Evolutionary conservation across 176 grass and related monocot species (phyloP), one percentile per base, ranked within the genome.

Genomic region (Tuctoria greenei): DNA sequence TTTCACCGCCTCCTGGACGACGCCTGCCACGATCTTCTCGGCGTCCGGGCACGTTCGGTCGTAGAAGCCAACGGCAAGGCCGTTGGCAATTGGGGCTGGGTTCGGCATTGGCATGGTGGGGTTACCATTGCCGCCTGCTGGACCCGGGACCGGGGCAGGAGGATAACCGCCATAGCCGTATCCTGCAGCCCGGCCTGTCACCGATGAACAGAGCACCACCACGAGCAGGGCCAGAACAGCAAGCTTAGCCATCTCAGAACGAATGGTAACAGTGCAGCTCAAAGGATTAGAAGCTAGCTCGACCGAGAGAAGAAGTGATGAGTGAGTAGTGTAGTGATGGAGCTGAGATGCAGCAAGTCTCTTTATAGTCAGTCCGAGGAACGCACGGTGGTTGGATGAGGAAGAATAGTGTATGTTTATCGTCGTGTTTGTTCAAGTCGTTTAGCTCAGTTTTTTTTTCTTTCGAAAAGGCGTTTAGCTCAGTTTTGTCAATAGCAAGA

Each of bases 41-140:
- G n/a, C n/a, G n/a, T n/a, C n/a, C n/a, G n/a, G n/a, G n/a, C 2
- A 90, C 25, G 14, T 66, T 7, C 15, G 7, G 8, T 23, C 24
- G 38, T 93, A 93, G 80, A 44, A 93, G 1, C 77, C 84, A 10
- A 64, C 4, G 54, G 54, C 23, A 4, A 57, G 54, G 54, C 21
- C 54, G 21, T 25, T 25, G 54, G 9, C 54, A 25, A 3, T 57
- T 35, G 8, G 7, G 84, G 84, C 2, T 21, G 26, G 45, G 1
- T 13, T 16, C 4, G 67, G 45, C 1, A n/a, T 4, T 3, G 51
- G 54, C 54, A 24, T n/a, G n/a, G n/a, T n/a, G n/a, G n/a, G n/a
- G n/a, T n/a, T n/a, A n/a, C n/a, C n/a, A n/a, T n/a, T n/a, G n/a
- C n/a, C n/a, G n/a, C n/a, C n/a, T n/a, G n/a, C n/a, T n/a, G n/a